Percentiles rank a stretch among this genome's conserved stretches.
Conservation (phyloP, 2,329 filamentous ascomycete genomes). For the Neofusicoccum laricinum region DNA sequence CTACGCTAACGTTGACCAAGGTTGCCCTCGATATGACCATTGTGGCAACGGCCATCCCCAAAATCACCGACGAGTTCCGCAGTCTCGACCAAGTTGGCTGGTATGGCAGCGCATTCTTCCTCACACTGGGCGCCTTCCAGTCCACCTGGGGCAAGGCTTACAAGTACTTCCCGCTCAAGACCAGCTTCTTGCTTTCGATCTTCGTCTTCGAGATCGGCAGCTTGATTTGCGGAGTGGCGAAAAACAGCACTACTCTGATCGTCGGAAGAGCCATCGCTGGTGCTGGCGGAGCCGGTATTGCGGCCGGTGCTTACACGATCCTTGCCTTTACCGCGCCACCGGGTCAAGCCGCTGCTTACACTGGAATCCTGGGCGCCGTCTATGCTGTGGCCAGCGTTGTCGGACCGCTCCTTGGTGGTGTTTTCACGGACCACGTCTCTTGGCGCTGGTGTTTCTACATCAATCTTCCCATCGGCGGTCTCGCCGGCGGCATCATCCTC, state of each 20-base stretch:
- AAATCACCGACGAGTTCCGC: conserved; percentile 28
- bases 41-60: conserved; percentile 29
- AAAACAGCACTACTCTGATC: conserved; percentile 37
- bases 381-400: conserved; percentile 36
- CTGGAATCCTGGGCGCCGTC: conserved; percentile 35
- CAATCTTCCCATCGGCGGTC: conserved; percentile 46
- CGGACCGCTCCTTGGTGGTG: conserved; percentile 44
- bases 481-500: conserved; percentile 37
- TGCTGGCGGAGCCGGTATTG: conserved; percentile 40
- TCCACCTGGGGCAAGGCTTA: conserved; percentile 46
- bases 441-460: conserved; percentile 46
- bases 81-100: conserved; percentile 24
- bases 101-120: conserved; percentile 39
- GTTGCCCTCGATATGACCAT: conserved; percentile 24
- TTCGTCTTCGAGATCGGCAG: conserved; percentile 56
- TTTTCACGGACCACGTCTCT: conserved; percentile 39
- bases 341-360: conserved; percentile 37
- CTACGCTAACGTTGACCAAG: not conserved
- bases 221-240: conserved; percentile 48
- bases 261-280: conserved; percentile 42
- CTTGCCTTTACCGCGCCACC: conserved; percentile 44
- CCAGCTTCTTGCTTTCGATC: conserved; percentile 29
- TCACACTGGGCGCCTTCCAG: conserved; percentile 45
- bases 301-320: conserved; percentile 38
- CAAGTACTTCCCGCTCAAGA: conserved; percentile 43